phyloP scores from a whole-genome alignment of 768 basidiomycete genomes.

The Daedalea quercina region DNA sequence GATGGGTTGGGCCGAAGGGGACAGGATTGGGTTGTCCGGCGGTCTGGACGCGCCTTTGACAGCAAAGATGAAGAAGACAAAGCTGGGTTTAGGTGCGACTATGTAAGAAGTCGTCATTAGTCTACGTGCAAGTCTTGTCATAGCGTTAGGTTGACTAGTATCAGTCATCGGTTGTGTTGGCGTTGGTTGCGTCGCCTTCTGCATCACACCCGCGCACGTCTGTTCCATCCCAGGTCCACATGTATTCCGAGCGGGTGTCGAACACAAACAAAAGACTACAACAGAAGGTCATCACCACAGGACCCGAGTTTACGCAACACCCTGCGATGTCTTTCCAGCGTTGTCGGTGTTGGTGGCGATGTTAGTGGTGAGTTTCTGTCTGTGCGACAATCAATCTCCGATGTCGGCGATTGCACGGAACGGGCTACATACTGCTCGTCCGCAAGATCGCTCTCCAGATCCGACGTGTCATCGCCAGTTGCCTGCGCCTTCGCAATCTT shows the following conservation, averaged over 20 bases:
- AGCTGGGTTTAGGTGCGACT: slow-evolving; percentile 73
- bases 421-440: slow-evolving; percentile 20
- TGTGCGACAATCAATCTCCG: too few species aligned
- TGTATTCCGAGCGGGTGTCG: too few species aligned
- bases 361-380: slow-evolving; percentile 28
- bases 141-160: too few species aligned
- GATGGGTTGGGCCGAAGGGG: slow-evolving; percentile 92
- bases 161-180: too few species aligned
- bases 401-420: too few species aligned
- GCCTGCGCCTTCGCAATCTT: slow-evolving; percentile 31
- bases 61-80: slow-evolving; percentile 82
- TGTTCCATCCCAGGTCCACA: too few species aligned
- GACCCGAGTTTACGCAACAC: slow-evolving; percentile 14
- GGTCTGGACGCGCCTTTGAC: slow-evolving; percentile 74
- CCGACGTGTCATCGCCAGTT: slow-evolving; percentile 22
- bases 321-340: slow-evolving; percentile 26
- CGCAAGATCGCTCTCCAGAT: slow-evolving; percentile 19
- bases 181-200: too few species aligned
- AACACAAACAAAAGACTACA: too few species aligned
- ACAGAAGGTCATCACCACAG: too few species aligned
- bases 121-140: too few species aligned
- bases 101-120: neutral
- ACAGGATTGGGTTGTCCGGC: slow-evolving; percentile 56
- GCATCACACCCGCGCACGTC: too few species aligned
- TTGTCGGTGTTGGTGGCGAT: slow-evolving; percentile 25